phyloP scores from a whole-genome alignment of 805 yeast species.

The Isabelozyma rhagii region DNA sequence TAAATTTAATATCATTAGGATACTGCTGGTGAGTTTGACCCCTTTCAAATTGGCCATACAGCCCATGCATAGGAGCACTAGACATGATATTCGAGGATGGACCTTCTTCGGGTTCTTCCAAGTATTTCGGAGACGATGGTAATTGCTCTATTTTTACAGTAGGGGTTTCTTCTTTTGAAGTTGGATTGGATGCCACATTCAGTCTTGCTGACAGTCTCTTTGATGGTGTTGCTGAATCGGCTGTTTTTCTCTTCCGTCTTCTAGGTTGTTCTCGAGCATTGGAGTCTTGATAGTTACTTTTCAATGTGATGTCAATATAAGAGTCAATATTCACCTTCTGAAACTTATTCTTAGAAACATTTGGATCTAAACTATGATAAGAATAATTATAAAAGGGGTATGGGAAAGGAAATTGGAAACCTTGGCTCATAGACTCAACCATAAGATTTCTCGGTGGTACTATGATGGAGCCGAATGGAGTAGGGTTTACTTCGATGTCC shows the following conservation, averaged over 20 bases:
- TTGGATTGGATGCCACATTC: neutral
- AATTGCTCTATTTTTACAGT: neutral
- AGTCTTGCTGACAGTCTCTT: neutral
- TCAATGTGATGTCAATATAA: conserved; percentile 34
- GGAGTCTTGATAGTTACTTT: conserved; percentile 6
- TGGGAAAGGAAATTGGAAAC: conserved; percentile 43
- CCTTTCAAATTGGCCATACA: neutral
- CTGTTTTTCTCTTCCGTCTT: conserved; percentile 3
- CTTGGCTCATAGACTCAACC: conserved; percentile 32
- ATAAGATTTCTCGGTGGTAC: conserved; percentile 39
- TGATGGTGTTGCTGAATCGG: neutral
- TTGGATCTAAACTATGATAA: conserved; percentile 33
- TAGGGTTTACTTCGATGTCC: conserved; percentile 31
- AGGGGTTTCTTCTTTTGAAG: neutral
- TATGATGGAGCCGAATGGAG: conserved; percentile 37
- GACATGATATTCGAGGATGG: neutral
- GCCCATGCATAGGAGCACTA: neutral
- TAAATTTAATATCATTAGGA: too few species aligned
- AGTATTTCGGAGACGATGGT: neutral
- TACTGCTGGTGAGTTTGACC: neutral
- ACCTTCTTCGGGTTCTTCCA: neutral
- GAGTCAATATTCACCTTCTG: conserved; percentile 26
- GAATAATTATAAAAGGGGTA: conserved; percentile 45
- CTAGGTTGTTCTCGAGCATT: neutral
- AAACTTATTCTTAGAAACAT: conserved; percentile 22